phyloP scores from a whole-genome alignment of 2,329 filamentous ascomycete species.

The Karstenula rhodostoma region DNA sequence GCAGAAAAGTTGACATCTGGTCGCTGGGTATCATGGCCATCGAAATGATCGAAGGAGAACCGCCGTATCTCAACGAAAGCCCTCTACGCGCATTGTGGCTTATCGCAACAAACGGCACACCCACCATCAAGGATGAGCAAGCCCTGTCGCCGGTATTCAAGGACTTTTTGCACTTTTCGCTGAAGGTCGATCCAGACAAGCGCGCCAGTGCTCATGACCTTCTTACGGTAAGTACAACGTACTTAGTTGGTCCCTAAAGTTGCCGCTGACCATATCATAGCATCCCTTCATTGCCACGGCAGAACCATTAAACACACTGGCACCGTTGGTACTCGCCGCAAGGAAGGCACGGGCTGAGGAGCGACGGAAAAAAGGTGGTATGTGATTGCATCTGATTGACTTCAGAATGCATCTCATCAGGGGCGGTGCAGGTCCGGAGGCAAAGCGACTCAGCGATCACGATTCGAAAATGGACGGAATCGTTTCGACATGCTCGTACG shows the following conservation, averaged over 20 bases:
- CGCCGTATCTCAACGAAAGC: conserved; percentile 94
- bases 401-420: conserved; percentile 37
- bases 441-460: conserved; percentile 28
- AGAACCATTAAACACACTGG: conserved; percentile 70
- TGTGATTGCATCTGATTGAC: conserved; percentile 38
- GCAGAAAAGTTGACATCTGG: conserved; percentile 98
- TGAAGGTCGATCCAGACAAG: conserved; percentile 98
- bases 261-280: conserved; percentile 34
- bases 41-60: conserved; percentile 99
- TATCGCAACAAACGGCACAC: conserved; percentile 96
- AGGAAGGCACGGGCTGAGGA: conserved; percentile 86
- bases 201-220: conserved; percentile 93
- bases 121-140: conserved; percentile 91
- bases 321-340: conserved; percentile 86
- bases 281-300: conserved; percentile 61
- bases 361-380: conserved; percentile 58
- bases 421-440: conserved; percentile 27
- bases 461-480: conserved; percentile 25
- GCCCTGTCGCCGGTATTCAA: conserved; percentile 81
- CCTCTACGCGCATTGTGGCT: conserved; percentile 91
- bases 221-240: conserved; percentile 73
- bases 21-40: conserved; percentile 99
- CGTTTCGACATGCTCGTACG: conserved; percentile 33
- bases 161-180: conserved; percentile 90
- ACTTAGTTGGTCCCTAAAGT: conserved; percentile 14